Base-by-base conservation (phyloP, 2,329 filamentous ascomycete genomes). In the Curvularia verruculosa region DNA sequence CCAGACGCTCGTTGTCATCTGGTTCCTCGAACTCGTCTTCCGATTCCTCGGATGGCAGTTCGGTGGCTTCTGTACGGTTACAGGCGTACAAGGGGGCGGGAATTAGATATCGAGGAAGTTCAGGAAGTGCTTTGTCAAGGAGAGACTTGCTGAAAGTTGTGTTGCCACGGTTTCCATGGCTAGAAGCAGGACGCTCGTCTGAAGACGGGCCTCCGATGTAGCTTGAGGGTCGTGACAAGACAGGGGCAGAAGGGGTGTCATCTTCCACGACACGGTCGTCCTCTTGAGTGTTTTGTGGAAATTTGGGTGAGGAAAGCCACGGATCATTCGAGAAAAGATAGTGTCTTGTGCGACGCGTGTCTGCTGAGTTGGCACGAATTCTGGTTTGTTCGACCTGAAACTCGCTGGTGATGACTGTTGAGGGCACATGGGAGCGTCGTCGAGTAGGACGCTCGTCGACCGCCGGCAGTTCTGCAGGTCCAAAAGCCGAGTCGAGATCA, bases 1-100 rank as follows among this genome's bases (percentile, higher is more conserved):
- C 54, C 12, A 58, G 45, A 9, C 53, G 49, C 36, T 60, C 56
- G 12, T 64, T 51, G n/a, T 65, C 61, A 5, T 63, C 52, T 19
- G 31, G 45, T 52, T 65, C 65, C 29, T 61, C 57, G 9, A 64
- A 52, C 28, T 60, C 57, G 41, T 61, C 54, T 34, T 47, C 52
- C 18, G 56, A 54, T 24, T 63, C 52, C 12, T 55, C 53, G 28
- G 56, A 29, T 36, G 59, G 31, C 5, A 45, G 37, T 39, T 65
- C 63, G 28, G 54, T 65, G 5, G 49, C 21, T n/a, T 52, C 36
- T 12, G 48, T 34, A 26, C 49, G 43, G 31, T 60, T 65, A 58
- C 64, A 69, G 34, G 69, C 64, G 52, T 71, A 73, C 8, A 73
- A 52, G 26, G 71, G 73, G 10, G 69, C 70, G 7, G 72, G 69